Evolutionary conservation across 139 green algal genomes (phyloP).

Genomic region (Chlamydomonas incerta): DNA sequence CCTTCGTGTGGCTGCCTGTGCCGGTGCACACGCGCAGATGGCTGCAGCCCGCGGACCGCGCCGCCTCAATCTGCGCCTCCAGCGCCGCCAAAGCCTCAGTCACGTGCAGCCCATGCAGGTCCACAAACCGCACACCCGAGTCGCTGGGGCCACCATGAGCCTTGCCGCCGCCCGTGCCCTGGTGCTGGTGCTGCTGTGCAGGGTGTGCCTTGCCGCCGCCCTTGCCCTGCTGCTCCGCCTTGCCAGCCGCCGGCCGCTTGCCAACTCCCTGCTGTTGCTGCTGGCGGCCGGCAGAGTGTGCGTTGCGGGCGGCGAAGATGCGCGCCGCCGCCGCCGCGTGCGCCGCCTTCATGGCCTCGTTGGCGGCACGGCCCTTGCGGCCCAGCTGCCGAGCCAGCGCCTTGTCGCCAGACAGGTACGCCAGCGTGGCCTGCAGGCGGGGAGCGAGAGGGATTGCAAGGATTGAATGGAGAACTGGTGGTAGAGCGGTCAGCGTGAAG

Average conservation of each 20-base stretch:
- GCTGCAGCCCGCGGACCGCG: conserved; percentile 12
- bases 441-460: too few species aligned
- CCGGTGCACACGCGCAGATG: conserved; percentile 68
- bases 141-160: too few species aligned
- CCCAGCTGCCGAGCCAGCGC: conserved; percentile 76
- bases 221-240: not conserved
- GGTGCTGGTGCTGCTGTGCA: too few species aligned
- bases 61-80: conserved; percentile 45
- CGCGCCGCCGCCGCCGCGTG: conserved; percentile 61
- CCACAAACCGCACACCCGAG: conserved; percentile 47
- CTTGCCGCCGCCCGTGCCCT: too few species aligned
- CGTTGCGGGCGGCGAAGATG: not conserved
- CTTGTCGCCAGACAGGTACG: conserved; percentile 80
- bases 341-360: conserved; percentile 72
- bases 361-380: conserved; percentile 65
- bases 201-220: too few species aligned
- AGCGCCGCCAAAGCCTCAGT: conserved; percentile 71
- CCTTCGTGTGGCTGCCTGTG: conserved; percentile 76
- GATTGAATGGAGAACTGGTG: too few species aligned
- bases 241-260: not conserved
- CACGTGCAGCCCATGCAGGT: conserved; percentile 86
- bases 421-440: conserved; percentile 72
- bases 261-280: not conserved
- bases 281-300: not conserved
- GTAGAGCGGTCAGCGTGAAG: too few species aligned